These are phyloP conservation scores for Penicillium sp. DNA, from an alignment of 2,329 filamentous ascomycete genomes.

Conservation along the genomic window DNA sequence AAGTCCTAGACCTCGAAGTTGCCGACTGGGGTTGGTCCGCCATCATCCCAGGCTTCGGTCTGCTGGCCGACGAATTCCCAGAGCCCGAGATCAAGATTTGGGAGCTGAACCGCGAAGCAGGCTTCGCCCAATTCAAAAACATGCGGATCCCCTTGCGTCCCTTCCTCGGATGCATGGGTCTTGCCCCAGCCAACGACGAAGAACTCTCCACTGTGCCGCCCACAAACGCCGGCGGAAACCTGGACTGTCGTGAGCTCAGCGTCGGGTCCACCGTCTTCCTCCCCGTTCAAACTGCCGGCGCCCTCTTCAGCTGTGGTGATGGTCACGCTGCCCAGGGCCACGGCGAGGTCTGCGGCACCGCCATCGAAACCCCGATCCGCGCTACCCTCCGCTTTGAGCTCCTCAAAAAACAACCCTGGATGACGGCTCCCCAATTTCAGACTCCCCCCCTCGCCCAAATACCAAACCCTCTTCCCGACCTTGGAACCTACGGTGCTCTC, in stretches of 20 bases:
- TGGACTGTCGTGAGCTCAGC: conserved; percentile 53
- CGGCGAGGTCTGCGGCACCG: conserved; percentile 56
- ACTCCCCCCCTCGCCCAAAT: conserved; percentile 32
- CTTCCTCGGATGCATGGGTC: conserved; percentile 53
- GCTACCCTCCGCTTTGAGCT: conserved; percentile 51
- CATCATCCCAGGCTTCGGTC: conserved; percentile 52
- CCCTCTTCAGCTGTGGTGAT: conserved; percentile 55
- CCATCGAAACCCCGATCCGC: conserved; percentile 54
- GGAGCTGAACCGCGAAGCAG: conserved; percentile 42
- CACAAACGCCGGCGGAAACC: conserved; percentile 53
- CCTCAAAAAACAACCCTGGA: conserved; percentile 47
- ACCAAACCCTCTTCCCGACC: conserved; percentile 27
- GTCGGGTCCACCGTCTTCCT: conserved; percentile 49
- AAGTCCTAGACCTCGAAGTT: conserved; percentile 48
- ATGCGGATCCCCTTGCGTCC: conserved; percentile 51
- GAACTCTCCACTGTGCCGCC: conserved; percentile 53
- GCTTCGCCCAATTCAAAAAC: conserved; percentile 47
- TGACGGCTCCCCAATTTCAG: conserved; percentile 50
- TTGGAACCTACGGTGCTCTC: conserved; percentile 48
- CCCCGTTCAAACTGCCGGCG: conserved; percentile 50
- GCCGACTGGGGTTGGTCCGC: conserved; percentile 54
- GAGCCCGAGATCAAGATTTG: conserved; percentile 49
- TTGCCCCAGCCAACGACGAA: conserved; percentile 47
- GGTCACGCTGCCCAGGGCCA: conserved; percentile 56
- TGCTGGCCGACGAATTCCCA: conserved; percentile 50